Evolutionary conservation across 2,329 filamentous ascomycete genomes (phyloP).

Genomic region (Didymosphaeria variabile): DNA sequence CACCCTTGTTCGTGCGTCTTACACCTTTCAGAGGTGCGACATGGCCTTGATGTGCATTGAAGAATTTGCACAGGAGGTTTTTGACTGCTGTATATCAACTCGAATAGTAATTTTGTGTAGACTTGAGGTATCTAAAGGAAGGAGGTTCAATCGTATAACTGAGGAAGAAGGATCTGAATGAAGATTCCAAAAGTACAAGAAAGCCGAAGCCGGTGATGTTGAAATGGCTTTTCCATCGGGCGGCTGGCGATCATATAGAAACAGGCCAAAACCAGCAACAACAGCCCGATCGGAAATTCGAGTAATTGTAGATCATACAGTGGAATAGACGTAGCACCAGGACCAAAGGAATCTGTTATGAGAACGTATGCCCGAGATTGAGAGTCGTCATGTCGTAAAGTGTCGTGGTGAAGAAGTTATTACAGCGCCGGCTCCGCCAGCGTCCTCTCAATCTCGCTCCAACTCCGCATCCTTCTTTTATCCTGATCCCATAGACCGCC

Average conservation of each 20-base stretch:
- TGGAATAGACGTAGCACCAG: background rate
- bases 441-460: constrained; percentile 27
- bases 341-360: background rate
- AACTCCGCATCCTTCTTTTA: constrained; percentile 34
- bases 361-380: background rate
- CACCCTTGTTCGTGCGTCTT: background rate
- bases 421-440: constrained; percentile 23
- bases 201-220: background rate
- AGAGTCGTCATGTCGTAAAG: background rate
- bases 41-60: background rate
- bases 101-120: no score
- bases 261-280: background rate
- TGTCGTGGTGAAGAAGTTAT: background rate
- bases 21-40: background rate
- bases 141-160: background rate
- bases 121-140: background rate
- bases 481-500: constrained; percentile 33
- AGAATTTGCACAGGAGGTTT: background rate
- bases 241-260: background rate
- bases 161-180: background rate
- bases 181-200: background rate
- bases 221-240: background rate
- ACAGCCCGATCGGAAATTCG: background rate
- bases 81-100: no score
- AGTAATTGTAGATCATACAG: background rate